Evolutionary conservation across 306 rosid species (phyloP), one percentile per base, ranked within the genome.

Genomic region (Glycine soja): DNA sequence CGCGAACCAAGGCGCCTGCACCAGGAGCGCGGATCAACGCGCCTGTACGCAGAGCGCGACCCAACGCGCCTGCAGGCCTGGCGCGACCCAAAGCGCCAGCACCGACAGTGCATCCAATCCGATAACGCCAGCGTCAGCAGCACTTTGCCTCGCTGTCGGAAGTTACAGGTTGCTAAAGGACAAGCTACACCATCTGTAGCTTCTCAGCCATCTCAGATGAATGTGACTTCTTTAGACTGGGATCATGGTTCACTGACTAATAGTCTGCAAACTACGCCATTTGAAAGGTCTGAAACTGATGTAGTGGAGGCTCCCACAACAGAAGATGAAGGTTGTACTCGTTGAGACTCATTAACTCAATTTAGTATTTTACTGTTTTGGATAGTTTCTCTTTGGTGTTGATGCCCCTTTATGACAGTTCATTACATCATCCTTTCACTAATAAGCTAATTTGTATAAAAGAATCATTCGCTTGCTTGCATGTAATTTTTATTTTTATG

Each of bases 161-260:
- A 92, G 97, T 86, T 92, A 85, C 91, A 78, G 4, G 93, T 90
- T 80, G 88, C 87, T 59, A 92, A 89, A 86, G 93, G 90, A 64
- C 92, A 88, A 62, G 61, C 74, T 42, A 43, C 75, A 40, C 74
- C 61, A 52, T 56, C 73, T 2, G 69, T 52, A 53, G 61, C 75
- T 81, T 81, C 75, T 65, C 80, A 63, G 45, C 42, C 80, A 63
- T 81, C 69, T 51, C 57, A 64, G 34, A 80, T 51, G 68, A 73
- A 74, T 45, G 48, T 42, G 50, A 30, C 84, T 19, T 53, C 51
- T 24, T 52, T 10, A 13, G 84, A 81, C 58, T 73, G 79, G 84
- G 84, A 81, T 74, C 59, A 30, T 52, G 12, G 68, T 52, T 58
- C 67, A 38, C 10, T 2, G 11, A 68, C 45, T 12, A 48, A 32